phyloP scores from a whole-genome alignment of 495 filamentous ascomycete species.

The Saxophila tyrrhenica region DNA sequence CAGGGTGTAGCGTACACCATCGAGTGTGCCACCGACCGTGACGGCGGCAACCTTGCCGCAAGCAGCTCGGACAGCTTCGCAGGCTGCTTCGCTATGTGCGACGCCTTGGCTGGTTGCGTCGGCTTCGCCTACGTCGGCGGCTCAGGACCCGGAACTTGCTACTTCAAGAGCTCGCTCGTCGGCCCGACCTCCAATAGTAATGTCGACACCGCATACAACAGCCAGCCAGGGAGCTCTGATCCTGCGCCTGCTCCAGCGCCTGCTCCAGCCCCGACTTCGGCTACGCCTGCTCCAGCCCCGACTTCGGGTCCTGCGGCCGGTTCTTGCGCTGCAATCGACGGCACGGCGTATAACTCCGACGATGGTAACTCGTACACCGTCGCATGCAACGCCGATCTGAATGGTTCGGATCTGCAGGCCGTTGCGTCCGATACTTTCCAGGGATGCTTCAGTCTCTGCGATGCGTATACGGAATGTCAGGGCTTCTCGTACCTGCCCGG shows the following conservation, averaged over 20 bases:
- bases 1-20: constrained; percentile 7
- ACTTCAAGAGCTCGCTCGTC: constrained; percentile 9
- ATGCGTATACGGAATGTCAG: constrained; percentile 3
- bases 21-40: constrained; percentile 8
- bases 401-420: constrained; percentile 4
- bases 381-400: constrained; percentile 7
- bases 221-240: not conserved
- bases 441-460: constrained; percentile 12
- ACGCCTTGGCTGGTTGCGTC: constrained; percentile 4
- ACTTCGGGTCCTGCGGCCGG: not conserved
- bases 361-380: constrained; percentile 6
- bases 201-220: not conserved
- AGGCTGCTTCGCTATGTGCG: constrained; percentile 13
- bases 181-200: not conserved
- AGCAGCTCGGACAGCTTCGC: not conserved
- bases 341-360: not conserved
- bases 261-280: not conserved
- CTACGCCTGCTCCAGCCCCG: not conserved
- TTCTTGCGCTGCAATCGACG: not conserved
- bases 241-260: not conserved
- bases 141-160: constrained; percentile 11
- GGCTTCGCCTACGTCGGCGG: constrained; percentile 14
- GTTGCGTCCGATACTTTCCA: constrained; percentile 3
- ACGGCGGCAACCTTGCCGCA: constrained; percentile 6
- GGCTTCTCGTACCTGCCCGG: constrained; percentile 13